These are phyloP conservation scores for Colletotrichum sp. DNA, from an alignment of 2,329 filamentous ascomycete genomes.

Conservation along the genomic window DNA sequence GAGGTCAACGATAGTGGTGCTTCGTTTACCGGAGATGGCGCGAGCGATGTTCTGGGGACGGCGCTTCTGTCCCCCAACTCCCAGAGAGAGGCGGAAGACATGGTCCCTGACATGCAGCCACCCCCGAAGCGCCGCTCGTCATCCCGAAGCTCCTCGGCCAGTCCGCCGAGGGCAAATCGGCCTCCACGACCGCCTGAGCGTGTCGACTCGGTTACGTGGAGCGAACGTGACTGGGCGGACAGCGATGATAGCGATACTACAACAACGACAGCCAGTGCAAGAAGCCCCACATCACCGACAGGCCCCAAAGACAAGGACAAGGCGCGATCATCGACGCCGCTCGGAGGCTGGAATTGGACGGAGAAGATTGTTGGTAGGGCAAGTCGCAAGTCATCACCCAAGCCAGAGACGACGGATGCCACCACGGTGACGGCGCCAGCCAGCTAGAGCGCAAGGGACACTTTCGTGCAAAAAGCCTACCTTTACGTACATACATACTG, in stretches of 20 bases:
- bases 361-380: conserved; percentile 58
- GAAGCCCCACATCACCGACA: neutral
- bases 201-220: conserved; percentile 67
- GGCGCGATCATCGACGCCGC: conserved; percentile 21
- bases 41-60: conserved; percentile 24
- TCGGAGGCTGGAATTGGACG: conserved; percentile 55
- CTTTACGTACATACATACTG: neutral
- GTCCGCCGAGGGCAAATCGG: conserved; percentile 6
- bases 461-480: neutral
- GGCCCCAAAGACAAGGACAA: conserved; percentile 26
- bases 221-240: conserved; percentile 68
- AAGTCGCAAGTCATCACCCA: conserved; percentile 6
- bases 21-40: neutral
- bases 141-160: conserved; percentile 10
- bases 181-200: neutral
- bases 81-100: conserved; percentile 46
- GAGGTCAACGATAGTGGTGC: conserved; percentile 59
- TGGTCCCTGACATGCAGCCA: conserved; percentile 49
- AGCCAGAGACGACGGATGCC: neutral
- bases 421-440: neutral
- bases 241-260: conserved; percentile 50
- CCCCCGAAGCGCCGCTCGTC: conserved; percentile 12
- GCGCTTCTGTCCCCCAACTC: conserved; percentile 28
- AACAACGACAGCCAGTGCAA: conserved; percentile 19
- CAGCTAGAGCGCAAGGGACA: neutral